Conservation (phyloP, 73 alveolate species). For the Paramecium octaurelia region DNA sequence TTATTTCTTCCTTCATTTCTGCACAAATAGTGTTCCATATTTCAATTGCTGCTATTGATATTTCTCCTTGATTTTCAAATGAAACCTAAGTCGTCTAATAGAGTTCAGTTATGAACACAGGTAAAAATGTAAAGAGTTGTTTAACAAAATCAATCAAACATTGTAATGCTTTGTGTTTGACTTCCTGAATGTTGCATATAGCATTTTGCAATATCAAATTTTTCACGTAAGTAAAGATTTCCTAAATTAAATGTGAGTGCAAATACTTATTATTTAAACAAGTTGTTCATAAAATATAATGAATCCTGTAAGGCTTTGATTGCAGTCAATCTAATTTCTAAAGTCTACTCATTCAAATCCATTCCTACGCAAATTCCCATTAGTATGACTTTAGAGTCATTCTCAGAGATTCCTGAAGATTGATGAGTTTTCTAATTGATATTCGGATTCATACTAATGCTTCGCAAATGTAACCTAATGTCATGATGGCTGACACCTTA, state of each 20-base stretch:
- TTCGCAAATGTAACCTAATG: slow-evolving; percentile 39
- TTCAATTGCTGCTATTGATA: slow-evolving; percentile 27
- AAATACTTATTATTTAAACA: background rate
- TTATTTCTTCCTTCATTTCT: background rate
- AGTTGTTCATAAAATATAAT: slow-evolving; percentile 11
- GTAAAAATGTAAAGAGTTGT: background rate
- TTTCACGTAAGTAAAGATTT: background rate
- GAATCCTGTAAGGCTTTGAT: slow-evolving; percentile 36
- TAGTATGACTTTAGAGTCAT: background rate
- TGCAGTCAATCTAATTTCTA: slow-evolving; percentile 2
- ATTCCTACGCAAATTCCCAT: slow-evolving; percentile 42
- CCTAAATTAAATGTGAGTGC: background rate
- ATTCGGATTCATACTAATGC: background rate
- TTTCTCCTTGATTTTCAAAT: background rate
- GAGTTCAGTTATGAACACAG: background rate
- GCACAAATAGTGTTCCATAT: slow-evolving; percentile 33
- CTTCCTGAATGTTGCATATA: background rate
- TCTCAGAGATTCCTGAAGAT: background rate
- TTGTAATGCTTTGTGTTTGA: background rate
- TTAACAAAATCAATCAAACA: slow-evolving; percentile 21
- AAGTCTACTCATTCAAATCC: background rate
- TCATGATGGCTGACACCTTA: slow-evolving; percentile 31
- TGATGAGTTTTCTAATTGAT: background rate
- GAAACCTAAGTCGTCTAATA: background rate
- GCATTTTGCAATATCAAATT: background rate